Base-by-base conservation (phyloP, 768 basidiomycete species). In the Lyophyllum shimeji region DNA sequence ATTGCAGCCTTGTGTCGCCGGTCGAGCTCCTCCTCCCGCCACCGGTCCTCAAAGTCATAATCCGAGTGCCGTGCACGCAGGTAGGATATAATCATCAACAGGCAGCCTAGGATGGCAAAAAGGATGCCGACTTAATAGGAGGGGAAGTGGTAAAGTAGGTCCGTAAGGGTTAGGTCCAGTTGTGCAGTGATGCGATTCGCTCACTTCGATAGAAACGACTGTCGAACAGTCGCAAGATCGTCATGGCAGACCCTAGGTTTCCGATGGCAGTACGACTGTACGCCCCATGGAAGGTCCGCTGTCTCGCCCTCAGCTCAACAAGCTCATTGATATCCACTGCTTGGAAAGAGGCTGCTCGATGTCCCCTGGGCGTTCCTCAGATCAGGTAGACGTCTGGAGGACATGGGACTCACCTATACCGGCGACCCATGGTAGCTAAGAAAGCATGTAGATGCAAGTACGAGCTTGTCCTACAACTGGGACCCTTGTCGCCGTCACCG, bases 201-300 rank as follows among this genome's bases (percentile, higher is more conserved):
- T 59, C 64, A 90, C 92, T 89, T 63, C 76, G 74, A 63, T 86
- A 86, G 69, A 94, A 94, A 20, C 83, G 73, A 29, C 66, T 64
- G 63, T 93, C 88, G 60, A 94, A 95, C n/a, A 94, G 78, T 45
- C 90, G 83, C 9, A 94, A 74, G 51, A 93, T 81, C 0, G 89
- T 80, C 52, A 93, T 69, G 1, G 88, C 79, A 64, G 89, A 91
- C 0, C 89, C 87, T 1, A 95, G 76, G 54, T 84, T 83, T 13
- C 84, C 83, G 8, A 94, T 75, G 0, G 90, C 90, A 0, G 85
- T 88, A 24, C 91, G 83, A 37, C 78, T 79, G 69, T 93, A 93
- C 13, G 91, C 89, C 15, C 90, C 91, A 50, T 93, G 82, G 65
- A 92, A 93, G 0, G 92, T 94, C 40, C 92, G 79, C 60, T 90